Conservation (phyloP, 371 early-diverging fungal genomes). For the Mortierella sp. region DNA sequence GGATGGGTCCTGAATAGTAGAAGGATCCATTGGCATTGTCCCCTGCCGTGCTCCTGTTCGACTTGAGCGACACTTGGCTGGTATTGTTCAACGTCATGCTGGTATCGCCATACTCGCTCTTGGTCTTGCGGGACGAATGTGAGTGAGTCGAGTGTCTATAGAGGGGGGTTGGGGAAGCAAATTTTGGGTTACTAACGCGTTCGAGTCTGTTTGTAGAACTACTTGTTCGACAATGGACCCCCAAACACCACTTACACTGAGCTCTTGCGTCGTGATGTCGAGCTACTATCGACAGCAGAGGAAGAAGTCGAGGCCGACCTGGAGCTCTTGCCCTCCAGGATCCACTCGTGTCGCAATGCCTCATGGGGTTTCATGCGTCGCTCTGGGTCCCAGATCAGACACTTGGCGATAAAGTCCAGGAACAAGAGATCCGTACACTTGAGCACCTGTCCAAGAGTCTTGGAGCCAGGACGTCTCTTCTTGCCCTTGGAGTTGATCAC, state of each 20-base stretch:
- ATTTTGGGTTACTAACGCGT: no score
- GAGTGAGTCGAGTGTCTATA: background rate
- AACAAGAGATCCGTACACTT: conserved; percentile 78
- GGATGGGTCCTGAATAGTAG: conserved; percentile 10
- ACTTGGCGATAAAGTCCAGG: conserved; percentile 85
- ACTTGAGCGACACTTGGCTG: conserved; percentile 15
- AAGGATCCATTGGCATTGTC: conserved; percentile 5
- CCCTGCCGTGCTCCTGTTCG: conserved; percentile 6
- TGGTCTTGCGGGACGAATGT: conserved; percentile 8
- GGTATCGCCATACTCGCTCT: conserved; percentile 5
- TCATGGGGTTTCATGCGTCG: conserved; percentile 87
- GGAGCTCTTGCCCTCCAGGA: no score
- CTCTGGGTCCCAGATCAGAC: conserved; percentile 93
- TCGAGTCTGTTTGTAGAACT: no score
- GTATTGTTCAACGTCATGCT: background rate
- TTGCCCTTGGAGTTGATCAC: conserved; percentile 90
- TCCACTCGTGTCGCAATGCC: conserved; percentile 85
- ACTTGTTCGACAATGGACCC: no score
- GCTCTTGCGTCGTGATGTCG: conserved; percentile 30
- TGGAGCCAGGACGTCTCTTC: conserved; percentile 80
- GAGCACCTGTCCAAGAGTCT: conserved; percentile 77
- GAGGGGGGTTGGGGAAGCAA: no score
- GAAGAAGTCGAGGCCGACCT: conserved; percentile 92
- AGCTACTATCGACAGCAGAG: conserved; percentile 83
- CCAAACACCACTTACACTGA: conserved; percentile 36